A percentile compares a stretch with the other conserved stretches of the same genome.
phyloP scores from a whole-genome alignment of 371 early-diverging fungal genomes.

The Rhizopus microsporus region DNA sequence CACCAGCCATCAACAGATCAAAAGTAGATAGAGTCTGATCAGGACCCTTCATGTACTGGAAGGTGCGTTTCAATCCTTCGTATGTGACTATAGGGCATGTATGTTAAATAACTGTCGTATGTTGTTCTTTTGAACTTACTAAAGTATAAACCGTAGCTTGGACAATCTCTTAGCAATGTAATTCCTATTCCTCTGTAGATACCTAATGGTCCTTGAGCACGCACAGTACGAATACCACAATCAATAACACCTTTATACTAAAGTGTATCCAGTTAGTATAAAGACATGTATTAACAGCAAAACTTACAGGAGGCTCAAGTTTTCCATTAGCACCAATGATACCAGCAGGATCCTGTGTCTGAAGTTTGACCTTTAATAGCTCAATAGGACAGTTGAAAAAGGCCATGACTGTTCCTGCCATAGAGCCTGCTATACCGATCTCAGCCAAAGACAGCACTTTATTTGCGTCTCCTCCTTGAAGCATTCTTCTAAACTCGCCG shows the following conservation, averaged over 20 bases:
- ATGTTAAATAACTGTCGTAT: not conserved
- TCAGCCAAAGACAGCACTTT: constrained; percentile 44
- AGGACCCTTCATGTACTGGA: constrained; percentile 50
- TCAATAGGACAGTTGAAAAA: constrained; percentile 88
- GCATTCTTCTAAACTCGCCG: constrained; percentile 68
- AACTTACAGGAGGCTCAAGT: constrained; percentile 51
- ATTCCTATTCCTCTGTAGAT: constrained; percentile 82
- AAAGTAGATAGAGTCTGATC: constrained; percentile 42
- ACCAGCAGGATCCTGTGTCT: constrained; percentile 68
- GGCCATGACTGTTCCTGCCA: constrained; percentile 85
- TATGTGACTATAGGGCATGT: constrained; percentile 53
- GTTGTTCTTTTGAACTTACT: constrained; percentile 37
- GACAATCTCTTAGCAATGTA: constrained; percentile 82
- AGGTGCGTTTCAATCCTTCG: constrained; percentile 63
- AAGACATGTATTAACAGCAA: not conserved
- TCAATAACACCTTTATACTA: constrained; percentile 76
- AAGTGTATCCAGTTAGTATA: not conserved
- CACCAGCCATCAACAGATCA: constrained; percentile 82
- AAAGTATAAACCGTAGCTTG: constrained; percentile 86
- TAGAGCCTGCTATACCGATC: constrained; percentile 72
- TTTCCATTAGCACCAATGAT: constrained; percentile 36
- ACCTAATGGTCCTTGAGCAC: constrained; percentile 66
- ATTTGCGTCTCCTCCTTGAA: constrained; percentile 56
- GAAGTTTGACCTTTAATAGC: constrained; percentile 82
- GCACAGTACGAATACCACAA: constrained; percentile 72